A percentile compares a stretch with the other conserved stretches of the same genome.
Evolutionary conservation across 2,329 filamentous ascomycete species (phyloP).

Genomic region (Colletotrichum destructivum): DNA sequence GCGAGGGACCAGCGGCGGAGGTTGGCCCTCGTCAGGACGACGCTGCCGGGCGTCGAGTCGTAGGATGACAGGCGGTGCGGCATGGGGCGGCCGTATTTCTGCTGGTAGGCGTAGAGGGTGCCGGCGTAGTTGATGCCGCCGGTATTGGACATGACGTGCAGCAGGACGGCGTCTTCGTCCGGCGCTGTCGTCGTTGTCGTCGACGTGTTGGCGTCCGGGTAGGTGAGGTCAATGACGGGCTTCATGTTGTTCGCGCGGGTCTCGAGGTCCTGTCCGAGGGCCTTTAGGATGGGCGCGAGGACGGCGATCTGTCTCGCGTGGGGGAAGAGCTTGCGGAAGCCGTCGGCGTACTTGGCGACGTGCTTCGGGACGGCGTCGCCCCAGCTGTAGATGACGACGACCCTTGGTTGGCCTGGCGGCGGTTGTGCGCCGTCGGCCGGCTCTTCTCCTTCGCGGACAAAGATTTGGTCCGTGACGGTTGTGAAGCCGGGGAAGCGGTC

Average conservation of each 20-base stretch:
- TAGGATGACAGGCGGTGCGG: slow-evolving; percentile 65
- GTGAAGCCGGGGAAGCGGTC: slow-evolving; percentile 61
- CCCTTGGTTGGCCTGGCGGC: slow-evolving; percentile 55
- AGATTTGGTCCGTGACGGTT: slow-evolving; percentile 63
- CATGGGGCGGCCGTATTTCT: slow-evolving; percentile 55
- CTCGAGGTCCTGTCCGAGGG: slow-evolving; percentile 60
- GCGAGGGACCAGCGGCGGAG: slow-evolving; percentile 67
- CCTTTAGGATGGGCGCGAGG: slow-evolving; percentile 64
- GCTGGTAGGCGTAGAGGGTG: slow-evolving; percentile 62
- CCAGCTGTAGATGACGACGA: slow-evolving; percentile 70
- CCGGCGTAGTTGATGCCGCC: slow-evolving; percentile 69
- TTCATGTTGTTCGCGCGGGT: slow-evolving; percentile 62
- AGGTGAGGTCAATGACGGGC: slow-evolving; percentile 59
- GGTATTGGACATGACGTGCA: slow-evolving; percentile 72
- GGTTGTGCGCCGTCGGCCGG: slow-evolving; percentile 40
- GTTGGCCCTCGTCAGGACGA: slow-evolving; percentile 58
- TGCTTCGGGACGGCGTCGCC: slow-evolving; percentile 70
- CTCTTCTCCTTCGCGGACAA: slow-evolving; percentile 56
- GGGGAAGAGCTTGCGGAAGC: slow-evolving; percentile 67
- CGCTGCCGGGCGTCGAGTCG: slow-evolving; percentile 69
- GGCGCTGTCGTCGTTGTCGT: neutral
- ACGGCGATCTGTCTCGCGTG: slow-evolving; percentile 65
- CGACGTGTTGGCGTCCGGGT: slow-evolving; percentile 43
- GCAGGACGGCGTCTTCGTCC: slow-evolving; percentile 54
- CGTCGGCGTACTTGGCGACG: slow-evolving; percentile 69